Evolutionary conservation across 2,329 filamentous ascomycete species (phyloP).

Genomic region (Penicillium vulpinum): DNA sequence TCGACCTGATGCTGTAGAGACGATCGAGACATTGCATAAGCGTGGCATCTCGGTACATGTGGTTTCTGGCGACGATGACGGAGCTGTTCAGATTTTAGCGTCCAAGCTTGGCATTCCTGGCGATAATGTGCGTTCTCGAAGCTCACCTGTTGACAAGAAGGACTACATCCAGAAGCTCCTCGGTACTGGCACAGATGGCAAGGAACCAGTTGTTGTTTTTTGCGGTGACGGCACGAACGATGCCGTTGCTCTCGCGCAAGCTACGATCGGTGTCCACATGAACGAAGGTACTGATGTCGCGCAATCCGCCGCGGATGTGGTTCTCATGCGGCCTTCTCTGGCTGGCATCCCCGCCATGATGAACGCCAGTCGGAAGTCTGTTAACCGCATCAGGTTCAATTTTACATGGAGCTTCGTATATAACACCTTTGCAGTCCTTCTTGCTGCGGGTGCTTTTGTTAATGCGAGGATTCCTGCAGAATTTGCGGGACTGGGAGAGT

Average conservation of each 20-base stretch:
- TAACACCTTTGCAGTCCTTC: slow-evolving; percentile 66
- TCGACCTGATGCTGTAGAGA: too few relatives aligned
- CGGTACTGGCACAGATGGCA: background rate
- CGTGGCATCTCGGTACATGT: slow-evolving; percentile 40
- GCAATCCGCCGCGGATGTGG: slow-evolving; percentile 65
- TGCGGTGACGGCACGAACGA: slow-evolving; percentile 80
- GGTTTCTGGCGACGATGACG: slow-evolving; percentile 57
- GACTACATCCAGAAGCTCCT: slow-evolving; percentile 50
- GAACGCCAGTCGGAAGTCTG: slow-evolving; percentile 49
- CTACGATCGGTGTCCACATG: slow-evolving; percentile 71
- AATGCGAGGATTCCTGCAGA: slow-evolving; percentile 59
- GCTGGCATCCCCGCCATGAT: slow-evolving; percentile 60
- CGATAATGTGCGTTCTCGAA: slow-evolving; percentile 45
- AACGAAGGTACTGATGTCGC: slow-evolving; percentile 65
- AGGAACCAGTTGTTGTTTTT: slow-evolving; percentile 61
- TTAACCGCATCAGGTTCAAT: slow-evolving; percentile 62
- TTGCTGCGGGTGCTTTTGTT: slow-evolving; percentile 67
- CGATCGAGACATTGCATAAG: too few relatives aligned
- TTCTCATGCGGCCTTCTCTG: slow-evolving; percentile 62
- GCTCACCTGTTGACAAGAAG: slow-evolving; percentile 57
- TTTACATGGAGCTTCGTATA: slow-evolving; percentile 71
- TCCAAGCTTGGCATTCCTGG: slow-evolving; percentile 41
- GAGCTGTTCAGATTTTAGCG: slow-evolving; percentile 53
- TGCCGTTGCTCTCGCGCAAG: slow-evolving; percentile 68
- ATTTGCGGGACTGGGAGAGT: slow-evolving; percentile 69